Percentiles rank a stretch among this genome's conserved stretches.
Evolutionary conservation across 805 yeast species (phyloP).

Genomic region (Lipomyces yamanashiensis): DNA sequence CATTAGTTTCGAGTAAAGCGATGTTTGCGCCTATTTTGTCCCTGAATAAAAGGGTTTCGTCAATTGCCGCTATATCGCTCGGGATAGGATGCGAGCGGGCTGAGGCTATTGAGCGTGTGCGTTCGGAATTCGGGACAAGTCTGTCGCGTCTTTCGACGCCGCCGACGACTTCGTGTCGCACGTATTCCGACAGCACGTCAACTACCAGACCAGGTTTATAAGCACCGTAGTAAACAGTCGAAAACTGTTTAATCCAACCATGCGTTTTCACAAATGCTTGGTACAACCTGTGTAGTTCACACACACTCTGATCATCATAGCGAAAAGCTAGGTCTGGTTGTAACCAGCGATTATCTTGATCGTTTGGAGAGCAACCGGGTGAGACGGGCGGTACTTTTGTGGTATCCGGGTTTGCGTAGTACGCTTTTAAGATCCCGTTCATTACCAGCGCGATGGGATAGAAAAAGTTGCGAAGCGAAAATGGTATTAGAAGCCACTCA

Average conservation of each 20-base stretch:
- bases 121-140: background rate
- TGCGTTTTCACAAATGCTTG: slow-evolving; percentile 30
- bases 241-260: slow-evolving; percentile 13
- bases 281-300: slow-evolving; percentile 24
- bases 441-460: slow-evolving; percentile 25
- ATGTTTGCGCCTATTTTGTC: slow-evolving; percentile 14
- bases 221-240: slow-evolving; percentile 22
- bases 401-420: slow-evolving; percentile 20
- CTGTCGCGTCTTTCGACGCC: slow-evolving; percentile 6
- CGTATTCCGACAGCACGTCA: slow-evolving; percentile 21
- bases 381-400: slow-evolving; percentile 14
- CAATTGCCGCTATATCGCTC: slow-evolving; percentile 1
- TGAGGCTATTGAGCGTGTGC: background rate
- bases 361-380: background rate
- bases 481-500: slow-evolving; percentile 29
- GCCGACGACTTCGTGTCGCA: slow-evolving; percentile 26
- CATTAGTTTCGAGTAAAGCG: slow-evolving; percentile 15
- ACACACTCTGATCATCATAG: slow-evolving; percentile 27
- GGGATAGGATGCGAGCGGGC: background rate
- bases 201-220: slow-evolving; percentile 15
- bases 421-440: slow-evolving; percentile 21
- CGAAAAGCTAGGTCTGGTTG: slow-evolving; percentile 26
- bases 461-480: slow-evolving; percentile 21
- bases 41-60: slow-evolving; percentile 10
- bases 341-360: slow-evolving; percentile 21